These are phyloP conservation scores for Vigna reflexopilosa DNA, from an alignment of 306 rosid species.

Conservation along the genomic window DNA sequence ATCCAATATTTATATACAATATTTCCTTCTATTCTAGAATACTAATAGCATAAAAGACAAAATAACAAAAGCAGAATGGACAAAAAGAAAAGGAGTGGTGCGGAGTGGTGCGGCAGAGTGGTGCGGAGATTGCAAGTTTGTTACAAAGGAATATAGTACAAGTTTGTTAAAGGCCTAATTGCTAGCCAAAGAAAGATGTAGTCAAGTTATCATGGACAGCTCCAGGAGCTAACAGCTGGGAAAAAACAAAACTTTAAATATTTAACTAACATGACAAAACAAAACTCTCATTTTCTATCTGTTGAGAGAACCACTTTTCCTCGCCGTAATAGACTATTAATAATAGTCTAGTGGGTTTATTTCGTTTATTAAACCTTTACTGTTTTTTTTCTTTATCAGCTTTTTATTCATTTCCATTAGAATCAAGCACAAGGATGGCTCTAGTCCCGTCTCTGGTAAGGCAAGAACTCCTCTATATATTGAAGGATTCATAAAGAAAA, in stretches of 20 bases:
- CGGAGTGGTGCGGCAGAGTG: no score
- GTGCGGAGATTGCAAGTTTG: no score
- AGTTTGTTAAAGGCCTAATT: no score
- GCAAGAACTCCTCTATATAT: constrained; percentile 5
- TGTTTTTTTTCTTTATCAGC: not conserved
- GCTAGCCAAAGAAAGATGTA: not conserved
- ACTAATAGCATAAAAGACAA: no score
- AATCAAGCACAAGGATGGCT: constrained; percentile 31
- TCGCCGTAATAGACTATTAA: not conserved
- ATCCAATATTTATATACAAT: no score
- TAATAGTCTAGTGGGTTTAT: not conserved
- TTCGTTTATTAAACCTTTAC: not conserved
- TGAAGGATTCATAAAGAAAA: not conserved
- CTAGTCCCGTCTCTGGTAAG: not conserved
- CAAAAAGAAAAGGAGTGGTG: no score
- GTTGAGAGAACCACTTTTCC: not conserved
- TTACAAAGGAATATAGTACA: no score
- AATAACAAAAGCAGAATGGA: no score
- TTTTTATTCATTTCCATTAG: not conserved
- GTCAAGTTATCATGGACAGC: constrained; percentile 1
- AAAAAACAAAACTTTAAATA: not conserved
- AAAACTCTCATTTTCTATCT: not conserved
- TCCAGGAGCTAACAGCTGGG: not conserved
- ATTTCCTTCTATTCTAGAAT: no score
- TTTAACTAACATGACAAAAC: constrained; percentile 11